Evolutionary conservation across 108 stramenopile species (phyloP).

Genomic region (Pseudonitzschia delicatissima): DNA sequence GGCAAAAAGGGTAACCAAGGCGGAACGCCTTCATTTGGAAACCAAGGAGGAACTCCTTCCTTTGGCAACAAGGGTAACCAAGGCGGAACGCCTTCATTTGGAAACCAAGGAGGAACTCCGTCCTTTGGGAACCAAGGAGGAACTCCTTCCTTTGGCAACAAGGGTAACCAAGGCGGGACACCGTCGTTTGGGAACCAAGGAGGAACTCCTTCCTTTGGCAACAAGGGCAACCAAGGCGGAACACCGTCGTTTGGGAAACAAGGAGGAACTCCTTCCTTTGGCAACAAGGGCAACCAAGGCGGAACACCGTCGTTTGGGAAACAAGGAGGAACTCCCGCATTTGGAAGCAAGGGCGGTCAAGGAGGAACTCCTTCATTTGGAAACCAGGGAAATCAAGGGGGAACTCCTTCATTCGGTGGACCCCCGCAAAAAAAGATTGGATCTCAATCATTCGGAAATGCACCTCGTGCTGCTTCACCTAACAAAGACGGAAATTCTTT

Average conservation of each 20-base stretch:
- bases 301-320: constrained; percentile 5
- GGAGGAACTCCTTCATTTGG: background rate
- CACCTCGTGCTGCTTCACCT: background rate
- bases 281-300: background rate
- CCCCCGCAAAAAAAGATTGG: background rate
- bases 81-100: constrained; percentile 10
- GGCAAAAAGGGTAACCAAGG: constrained; percentile 1
- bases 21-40: constrained; percentile 9
- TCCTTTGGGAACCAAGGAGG: constrained; percentile 1
- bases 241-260: background rate
- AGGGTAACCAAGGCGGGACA: background rate
- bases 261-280: constrained; percentile 1
- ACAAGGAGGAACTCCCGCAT: background rate
- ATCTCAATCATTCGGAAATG: background rate
- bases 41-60: constrained; percentile 3
- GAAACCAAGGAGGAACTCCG: constrained; percentile 8
- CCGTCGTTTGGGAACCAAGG: constrained; percentile 1
- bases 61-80: background rate
- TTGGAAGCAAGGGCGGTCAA: background rate
- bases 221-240: background rate
- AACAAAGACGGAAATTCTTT: constrained; percentile 1
- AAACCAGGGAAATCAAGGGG: background rate
- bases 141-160: background rate
- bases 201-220: background rate
- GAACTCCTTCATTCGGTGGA: background rate